Evolutionary conservation across 176 grass and related monocot genomes (phyloP), one percentile per base, ranked within the genome.

Genomic region (Eleusine coracana): DNA sequence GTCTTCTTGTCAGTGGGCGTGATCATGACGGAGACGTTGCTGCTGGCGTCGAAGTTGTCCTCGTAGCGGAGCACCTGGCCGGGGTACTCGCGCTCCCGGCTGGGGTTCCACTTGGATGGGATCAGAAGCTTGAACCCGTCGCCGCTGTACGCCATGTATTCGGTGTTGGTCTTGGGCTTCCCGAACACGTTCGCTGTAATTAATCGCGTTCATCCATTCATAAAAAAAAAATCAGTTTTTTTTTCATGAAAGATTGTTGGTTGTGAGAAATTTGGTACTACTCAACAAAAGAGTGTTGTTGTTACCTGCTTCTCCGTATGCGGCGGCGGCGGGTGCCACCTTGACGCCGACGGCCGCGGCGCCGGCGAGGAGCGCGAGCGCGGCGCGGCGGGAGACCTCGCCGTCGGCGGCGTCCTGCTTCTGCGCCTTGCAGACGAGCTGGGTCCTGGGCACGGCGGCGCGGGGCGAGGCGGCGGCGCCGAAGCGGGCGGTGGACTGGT

Each of bases 11-110:
- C 0, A 44, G 93, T 89, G 21, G 93, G 93, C n/a, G 31, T 75
- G 77, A 99, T 84, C 21, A 96, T 88, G 89, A 99, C 96, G 68
- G 84, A 63, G 39, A 99, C 80, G 84, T 92, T 90, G 87, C 89
- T 99, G 87, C 77, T 99, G 80, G 91, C 23, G 59, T 99, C 96
- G 48, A 96, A 99, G 85, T 96, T 99, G 91, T 99, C 96, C 89
- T 99, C 96, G 63, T 90, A 99, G 66, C 91, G 86, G 51, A 92
- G 91, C 58, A 99, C 96, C 83, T 98, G 96, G 2, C 96, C 96
- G 0, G 92, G 92, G 85, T 82, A 98, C 85, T 95, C 96, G 0
- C 86, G 79, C 93, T 99, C 93, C 80, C 79, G 92, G 89, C 96
- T 96, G 11, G 91, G 89, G 87, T 96, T 99, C 96, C 96, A 99